phyloP scores from a whole-genome alignment of 306 rosid genomes.

The Malus sylvestris region DNA sequence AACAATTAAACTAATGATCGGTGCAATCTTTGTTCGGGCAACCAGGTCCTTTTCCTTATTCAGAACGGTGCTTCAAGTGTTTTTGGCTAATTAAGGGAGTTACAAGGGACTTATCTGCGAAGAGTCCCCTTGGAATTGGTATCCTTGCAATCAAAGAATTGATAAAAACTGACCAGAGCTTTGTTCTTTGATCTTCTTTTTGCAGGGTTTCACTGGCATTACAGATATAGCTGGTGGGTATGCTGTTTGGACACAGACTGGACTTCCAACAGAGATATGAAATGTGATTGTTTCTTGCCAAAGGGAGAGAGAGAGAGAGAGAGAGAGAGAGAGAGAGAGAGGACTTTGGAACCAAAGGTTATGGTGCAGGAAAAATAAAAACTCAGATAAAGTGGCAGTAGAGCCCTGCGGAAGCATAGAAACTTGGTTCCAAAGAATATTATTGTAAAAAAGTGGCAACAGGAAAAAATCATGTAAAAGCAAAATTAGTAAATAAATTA shows the following conservation, averaged over 20 bases:
- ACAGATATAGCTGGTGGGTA: conserved; percentile 91
- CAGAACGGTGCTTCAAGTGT: too few species aligned
- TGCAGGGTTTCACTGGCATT: conserved; percentile 67
- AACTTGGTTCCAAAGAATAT: background rate
- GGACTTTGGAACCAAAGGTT: background rate
- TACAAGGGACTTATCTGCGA: background rate
- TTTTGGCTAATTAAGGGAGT: too few species aligned
- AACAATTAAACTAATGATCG: background rate
- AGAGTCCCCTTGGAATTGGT: background rate
- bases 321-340: background rate
- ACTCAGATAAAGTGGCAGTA: background rate
- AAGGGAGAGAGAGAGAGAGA: background rate
- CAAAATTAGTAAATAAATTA: background rate
- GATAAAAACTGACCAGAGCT: background rate
- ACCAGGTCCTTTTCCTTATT: background rate
- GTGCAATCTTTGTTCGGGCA: background rate
- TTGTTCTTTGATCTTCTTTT: background rate
- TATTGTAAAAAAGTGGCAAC: background rate
- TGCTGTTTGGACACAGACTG: conserved; percentile 75
- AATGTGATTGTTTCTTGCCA: background rate
- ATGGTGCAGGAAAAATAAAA: background rate
- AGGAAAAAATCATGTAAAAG: background rate
- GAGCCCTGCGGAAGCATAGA: background rate
- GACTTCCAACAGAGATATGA: conserved; percentile 62
- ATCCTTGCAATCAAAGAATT: background rate